Evolutionary conservation across 768 basidiomycete species (phyloP).

Genomic region (Leccinum variicolor): DNA sequence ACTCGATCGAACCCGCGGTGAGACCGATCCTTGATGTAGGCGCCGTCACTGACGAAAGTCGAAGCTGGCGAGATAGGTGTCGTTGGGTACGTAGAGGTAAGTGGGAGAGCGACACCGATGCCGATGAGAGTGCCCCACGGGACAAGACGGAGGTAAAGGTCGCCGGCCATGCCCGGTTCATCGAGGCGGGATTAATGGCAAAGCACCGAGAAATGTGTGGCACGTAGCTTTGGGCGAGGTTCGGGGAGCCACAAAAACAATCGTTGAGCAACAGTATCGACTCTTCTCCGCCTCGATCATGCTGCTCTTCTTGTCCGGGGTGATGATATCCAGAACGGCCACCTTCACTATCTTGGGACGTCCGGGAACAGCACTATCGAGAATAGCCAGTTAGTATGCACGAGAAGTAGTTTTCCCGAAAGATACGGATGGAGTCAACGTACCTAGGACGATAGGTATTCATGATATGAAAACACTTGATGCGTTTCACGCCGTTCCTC

Average conservation of each 20-base stretch:
- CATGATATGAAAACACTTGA: constrained; percentile 80
- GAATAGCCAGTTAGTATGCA: constrained; percentile 1
- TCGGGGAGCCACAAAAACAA: constrained; percentile 70
- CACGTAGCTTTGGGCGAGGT: constrained; percentile 62
- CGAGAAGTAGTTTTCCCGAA: not conserved
- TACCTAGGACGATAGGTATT: constrained; percentile 71
- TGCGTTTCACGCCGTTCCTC: constrained; percentile 56
- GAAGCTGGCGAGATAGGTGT: too few relatives aligned
- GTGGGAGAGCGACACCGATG: too few relatives aligned
- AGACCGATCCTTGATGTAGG: too few relatives aligned
- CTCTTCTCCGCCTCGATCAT: constrained; percentile 71
- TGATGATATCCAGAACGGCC: constrained; percentile 82
- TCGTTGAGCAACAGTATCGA: constrained; percentile 65
- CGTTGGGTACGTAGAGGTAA: too few relatives aligned
- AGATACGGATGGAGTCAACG: constrained; percentile 9
- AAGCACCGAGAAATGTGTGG: constrained; percentile 46
- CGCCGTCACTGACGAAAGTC: too few relatives aligned
- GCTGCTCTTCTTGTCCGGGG: constrained; percentile 62
- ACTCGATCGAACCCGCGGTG: too few relatives aligned
- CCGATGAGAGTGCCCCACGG: too few relatives aligned
- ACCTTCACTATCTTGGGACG: constrained; percentile 73
- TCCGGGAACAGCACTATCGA: constrained; percentile 55
- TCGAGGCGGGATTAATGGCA: too few relatives aligned
- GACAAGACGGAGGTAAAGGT: too few relatives aligned
- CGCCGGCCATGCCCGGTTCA: too few relatives aligned